Conservation (phyloP, 2,329 filamentous ascomycete genomes). For the Ophiostoma sp. region DNA sequence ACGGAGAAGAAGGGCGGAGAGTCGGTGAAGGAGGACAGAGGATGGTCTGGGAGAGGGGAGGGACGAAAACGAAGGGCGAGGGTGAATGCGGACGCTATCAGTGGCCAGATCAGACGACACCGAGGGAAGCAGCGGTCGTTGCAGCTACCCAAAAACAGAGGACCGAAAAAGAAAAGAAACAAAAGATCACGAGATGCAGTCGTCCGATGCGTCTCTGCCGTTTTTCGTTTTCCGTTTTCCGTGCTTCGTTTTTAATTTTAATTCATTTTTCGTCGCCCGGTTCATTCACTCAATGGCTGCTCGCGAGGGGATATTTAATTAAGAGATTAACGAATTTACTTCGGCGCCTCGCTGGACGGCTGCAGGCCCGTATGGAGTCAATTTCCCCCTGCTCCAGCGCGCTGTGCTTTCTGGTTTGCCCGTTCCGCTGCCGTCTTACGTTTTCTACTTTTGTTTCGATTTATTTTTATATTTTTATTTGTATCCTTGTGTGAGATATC, state of each 20-base stretch:
- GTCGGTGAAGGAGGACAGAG: slow-evolving; percentile 7
- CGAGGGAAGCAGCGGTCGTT: slow-evolving; percentile 7
- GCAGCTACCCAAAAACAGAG: not conserved
- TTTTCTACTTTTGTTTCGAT: not conserved
- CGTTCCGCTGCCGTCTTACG: not conserved
- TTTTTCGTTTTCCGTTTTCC: not conserved
- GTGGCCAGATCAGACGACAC: slow-evolving; percentile 12
- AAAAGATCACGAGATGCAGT: slow-evolving; percentile 1
- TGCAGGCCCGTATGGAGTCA: slow-evolving; percentile 7
- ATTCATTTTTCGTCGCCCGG: not conserved
- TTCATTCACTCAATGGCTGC: not conserved
- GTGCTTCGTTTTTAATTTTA: not conserved
- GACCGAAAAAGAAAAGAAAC: not conserved
- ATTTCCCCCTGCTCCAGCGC: not conserved
- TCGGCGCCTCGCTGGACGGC: slow-evolving; percentile 4
- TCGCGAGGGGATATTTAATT: too few species aligned
- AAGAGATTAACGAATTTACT: slow-evolving; percentile 8
- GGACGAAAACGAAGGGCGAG: slow-evolving; percentile 13
- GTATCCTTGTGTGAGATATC: not conserved
- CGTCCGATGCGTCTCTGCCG: not conserved
- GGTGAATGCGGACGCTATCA: slow-evolving; percentile 14
- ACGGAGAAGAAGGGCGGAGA: slow-evolving; percentile 1
- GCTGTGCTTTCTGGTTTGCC: not conserved
- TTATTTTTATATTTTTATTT: not conserved
- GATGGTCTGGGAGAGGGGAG: slow-evolving; percentile 6